Evolutionary conservation across 257 asterid genomes (phyloP).

Genomic region (Gentiana macrophylla): DNA sequence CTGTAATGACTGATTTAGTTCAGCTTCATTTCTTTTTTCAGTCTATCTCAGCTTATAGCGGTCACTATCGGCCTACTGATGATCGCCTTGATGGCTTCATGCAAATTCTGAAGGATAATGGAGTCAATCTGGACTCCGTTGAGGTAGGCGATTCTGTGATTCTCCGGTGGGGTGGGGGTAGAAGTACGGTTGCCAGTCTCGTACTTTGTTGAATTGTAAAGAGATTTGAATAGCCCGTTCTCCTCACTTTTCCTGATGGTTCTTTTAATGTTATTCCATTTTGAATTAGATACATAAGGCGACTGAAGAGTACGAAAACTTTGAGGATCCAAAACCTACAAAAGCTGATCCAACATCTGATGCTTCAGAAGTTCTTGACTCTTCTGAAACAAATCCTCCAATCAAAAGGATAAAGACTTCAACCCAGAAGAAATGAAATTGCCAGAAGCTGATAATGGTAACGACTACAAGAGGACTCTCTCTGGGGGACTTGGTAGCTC

Average conservation of each 20-base stretch:
- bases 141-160: slow-evolving; percentile 42
- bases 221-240: neutral
- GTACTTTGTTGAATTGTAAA: no score
- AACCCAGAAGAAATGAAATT: slow-evolving; percentile 17
- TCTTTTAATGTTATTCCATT: neutral
- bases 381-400: slow-evolving; percentile 21
- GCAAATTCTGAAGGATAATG: slow-evolving; percentile 57
- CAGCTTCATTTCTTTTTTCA: slow-evolving; percentile 17
- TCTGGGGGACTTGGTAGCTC: slow-evolving; percentile 89
- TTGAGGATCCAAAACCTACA: slow-evolving; percentile 17
- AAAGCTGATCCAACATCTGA: slow-evolving; percentile 14
- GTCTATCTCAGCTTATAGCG: slow-evolving; percentile 92
- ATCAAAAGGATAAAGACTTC: slow-evolving; percentile 19
- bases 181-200: no score
- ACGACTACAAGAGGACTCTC: slow-evolving; percentile 56
- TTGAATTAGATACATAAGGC: slow-evolving; percentile 45
- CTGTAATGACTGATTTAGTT: no score
- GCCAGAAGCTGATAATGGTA: slow-evolving; percentile 20
- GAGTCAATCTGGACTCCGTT: slow-evolving; percentile 53
- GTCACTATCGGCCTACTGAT: slow-evolving; percentile 93
- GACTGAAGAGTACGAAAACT: slow-evolving; percentile 47
- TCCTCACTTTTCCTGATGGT: neutral
- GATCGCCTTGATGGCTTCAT: slow-evolving; percentile 56
- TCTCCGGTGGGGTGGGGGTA: neutral
- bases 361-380: slow-evolving; percentile 20